Base-by-base conservation (phyloP, 192 early-diverging fungal genomes). In the Linnemannia hyalina region DNA sequence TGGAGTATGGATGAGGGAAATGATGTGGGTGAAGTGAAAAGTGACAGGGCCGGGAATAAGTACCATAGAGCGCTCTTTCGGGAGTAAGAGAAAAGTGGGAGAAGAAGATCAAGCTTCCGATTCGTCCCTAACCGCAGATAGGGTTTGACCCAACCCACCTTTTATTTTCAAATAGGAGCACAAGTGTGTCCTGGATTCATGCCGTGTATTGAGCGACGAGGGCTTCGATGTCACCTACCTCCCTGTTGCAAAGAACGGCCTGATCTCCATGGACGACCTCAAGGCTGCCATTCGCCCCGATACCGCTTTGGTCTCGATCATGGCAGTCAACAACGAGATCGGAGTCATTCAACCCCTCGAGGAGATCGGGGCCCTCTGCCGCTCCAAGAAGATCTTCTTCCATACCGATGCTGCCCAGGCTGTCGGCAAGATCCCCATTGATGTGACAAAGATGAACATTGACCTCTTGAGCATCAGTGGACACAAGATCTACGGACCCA, bases 241-340 rank as follows among this genome's bases (percentile, higher is more conserved):
- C 73, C 95, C 97, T 11, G 98, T 99, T 46, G 85, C 92, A 80
- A 84, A 90, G 70, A 96, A 96, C 76, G 98, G 98, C 6, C 78
- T 96, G 52, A 93, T 99, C 42, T 94, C 95, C 88, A 82, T 99
- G 82, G 92, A 96, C 76, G 88, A 92, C 4, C 89, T 99, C 36
- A 93, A 95, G 85, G 92, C 92, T 52, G 95, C 97, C 10, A 97
- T 98, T 70, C 94, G 97, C 6, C 97, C 97, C 6, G 97, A 97
- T 46, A 99, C 98, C 20, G 92, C 93, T 13, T 85, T 99, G 71
- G 97, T 98, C 35, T 98, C 97, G 8, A 94, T 98, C 82, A 99
- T 99, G 98, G 91, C 97, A 10, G 97, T 99, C 40, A 99, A 99
- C 87, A 99, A 99, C 89, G 98, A 99, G 89, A 99, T 99, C 86